These are phyloP conservation scores for Metschnikowia kofuensis DNA, from an alignment of 805 yeast genomes.

Conservation along the genomic window DNA sequence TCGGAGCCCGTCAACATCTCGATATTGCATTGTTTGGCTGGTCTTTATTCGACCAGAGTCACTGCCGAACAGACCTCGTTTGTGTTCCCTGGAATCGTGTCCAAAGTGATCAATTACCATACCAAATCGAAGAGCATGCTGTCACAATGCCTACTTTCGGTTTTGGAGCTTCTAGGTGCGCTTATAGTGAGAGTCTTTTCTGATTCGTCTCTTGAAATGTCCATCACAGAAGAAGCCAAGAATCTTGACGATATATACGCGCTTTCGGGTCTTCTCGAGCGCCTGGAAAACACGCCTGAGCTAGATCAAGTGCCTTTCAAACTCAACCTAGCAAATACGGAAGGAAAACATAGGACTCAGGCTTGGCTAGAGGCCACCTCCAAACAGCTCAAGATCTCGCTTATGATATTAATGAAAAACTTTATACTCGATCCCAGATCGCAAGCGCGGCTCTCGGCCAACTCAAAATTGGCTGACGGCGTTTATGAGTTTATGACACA, in stretches of 20 bases:
- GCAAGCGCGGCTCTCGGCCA: slow-evolving; percentile 21
- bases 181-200: slow-evolving; percentile 30
- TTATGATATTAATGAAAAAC: slow-evolving; percentile 30
- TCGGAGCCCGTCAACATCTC: not conserved
- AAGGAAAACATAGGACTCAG: slow-evolving; percentile 12
- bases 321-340: not conserved
- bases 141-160: slow-evolving; percentile 19
- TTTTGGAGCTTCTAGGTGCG: slow-evolving; percentile 21
- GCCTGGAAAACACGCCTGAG: not conserved
- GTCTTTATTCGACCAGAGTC: slow-evolving; percentile 18
- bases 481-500: slow-evolving; percentile 23
- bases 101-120: slow-evolving; percentile 30
- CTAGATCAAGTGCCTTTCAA: not conserved
- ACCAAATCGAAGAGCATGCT: slow-evolving; percentile 22
- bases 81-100: slow-evolving; percentile 40
- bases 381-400: slow-evolving; percentile 34
- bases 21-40: slow-evolving; percentile 12
- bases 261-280: slow-evolving; percentile 1
- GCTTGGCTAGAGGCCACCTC: slow-evolving; percentile 41
- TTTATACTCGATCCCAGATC: slow-evolving; percentile 21
- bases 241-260: not conserved
- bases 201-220: slow-evolving; percentile 21
- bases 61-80: slow-evolving; percentile 32
- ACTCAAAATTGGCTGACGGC: slow-evolving; percentile 21
- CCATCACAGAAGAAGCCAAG: not conserved